Conservation (phyloP, 2,329 filamentous ascomycete species). For the Cladophialophora exuberans region DNA sequence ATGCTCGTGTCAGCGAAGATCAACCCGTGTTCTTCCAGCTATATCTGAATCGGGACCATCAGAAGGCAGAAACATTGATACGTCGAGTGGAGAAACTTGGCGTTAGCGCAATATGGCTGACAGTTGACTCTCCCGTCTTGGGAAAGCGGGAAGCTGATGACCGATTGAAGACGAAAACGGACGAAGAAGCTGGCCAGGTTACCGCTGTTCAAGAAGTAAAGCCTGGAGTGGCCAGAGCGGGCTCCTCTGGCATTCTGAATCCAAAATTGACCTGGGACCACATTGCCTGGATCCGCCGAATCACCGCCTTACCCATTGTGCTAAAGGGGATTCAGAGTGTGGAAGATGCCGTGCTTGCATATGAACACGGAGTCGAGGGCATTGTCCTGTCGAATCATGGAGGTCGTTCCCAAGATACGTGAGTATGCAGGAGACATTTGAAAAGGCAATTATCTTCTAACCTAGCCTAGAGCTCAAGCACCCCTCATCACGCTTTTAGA, state of each 20-base stretch:
- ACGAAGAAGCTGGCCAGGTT: constrained; percentile 8
- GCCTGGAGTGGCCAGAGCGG: constrained; percentile 11
- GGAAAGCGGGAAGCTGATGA: constrained; percentile 62
- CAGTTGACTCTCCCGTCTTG: constrained; percentile 40
- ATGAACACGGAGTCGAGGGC: constrained; percentile 55
- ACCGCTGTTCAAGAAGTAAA: constrained; percentile 36
- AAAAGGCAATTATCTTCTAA: too few relatives aligned
- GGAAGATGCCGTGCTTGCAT: constrained; percentile 57
- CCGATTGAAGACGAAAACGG: constrained; percentile 46
- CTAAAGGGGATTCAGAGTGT: constrained; percentile 62
- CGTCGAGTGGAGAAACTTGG: constrained; percentile 36
- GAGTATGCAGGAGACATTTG: background rate
- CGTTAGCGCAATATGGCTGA: constrained; percentile 31
- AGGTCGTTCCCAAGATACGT: constrained; percentile 57
- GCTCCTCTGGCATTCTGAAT: constrained; percentile 52
- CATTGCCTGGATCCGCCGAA: constrained; percentile 54
- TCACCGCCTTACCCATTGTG: constrained; percentile 55
- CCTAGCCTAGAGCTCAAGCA: constrained; percentile 42
- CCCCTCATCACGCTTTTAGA: constrained; percentile 57
- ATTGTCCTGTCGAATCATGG: constrained; percentile 63
- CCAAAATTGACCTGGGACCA: constrained; percentile 57
- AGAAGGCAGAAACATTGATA: constrained; percentile 52
- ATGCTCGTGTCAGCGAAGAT: constrained; percentile 8
- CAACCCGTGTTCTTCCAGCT: constrained; percentile 44
- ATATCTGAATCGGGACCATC: constrained; percentile 56